Base-by-base conservation (phyloP, 192 early-diverging fungal species). In the Backusella liffmaniae region DNA sequence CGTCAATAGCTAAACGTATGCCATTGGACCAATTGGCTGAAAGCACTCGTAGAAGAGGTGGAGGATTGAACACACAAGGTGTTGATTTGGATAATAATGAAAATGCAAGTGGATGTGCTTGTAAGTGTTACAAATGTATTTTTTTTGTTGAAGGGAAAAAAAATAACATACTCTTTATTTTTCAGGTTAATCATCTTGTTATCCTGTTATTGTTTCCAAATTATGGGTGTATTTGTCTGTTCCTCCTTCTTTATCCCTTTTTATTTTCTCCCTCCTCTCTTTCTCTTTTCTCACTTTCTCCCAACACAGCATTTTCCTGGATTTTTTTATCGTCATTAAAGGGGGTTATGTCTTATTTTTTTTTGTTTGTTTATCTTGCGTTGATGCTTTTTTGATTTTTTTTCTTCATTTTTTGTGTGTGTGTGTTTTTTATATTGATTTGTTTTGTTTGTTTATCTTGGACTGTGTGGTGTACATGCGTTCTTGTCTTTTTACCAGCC, bases 1-100 rank as follows among this genome's bases (percentile, higher is more conserved):
- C 84, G 37, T 79, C 84, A 73, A 90, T 76, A 86, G 92, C 93
- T 41, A 89, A 86, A 84, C 91, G 87, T 77, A 89, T 93, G 77
- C 93, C 93, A 39, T 83, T 89, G 68, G 90, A 88, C 73, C 87
- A 88, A 75, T 82, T 90, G 21, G 84, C 80, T 35, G 83, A 84
- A 69, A 88, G 85, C 71, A 81, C 88, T 66, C 88, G 88, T 77
- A 80, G 75, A 73, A 82, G 84, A 78, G 77, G 77, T 30, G 56
- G 82, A 72, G 84, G 82, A 73, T 77, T 84, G 70, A 84, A 87
- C 72, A 68, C 73, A 15, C 79, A 84, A 74, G 87, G 84, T 62
- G 85, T 90, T 32, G 88, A 90, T 69, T 76, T 90, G 67, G 84
- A 78, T 39, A 69, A 21, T 10, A 69, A 62, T 62, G 66, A 70